Evolutionary conservation across 352 stramenopile genomes (phyloP).

Genomic region (Pythium dissimile): DNA sequence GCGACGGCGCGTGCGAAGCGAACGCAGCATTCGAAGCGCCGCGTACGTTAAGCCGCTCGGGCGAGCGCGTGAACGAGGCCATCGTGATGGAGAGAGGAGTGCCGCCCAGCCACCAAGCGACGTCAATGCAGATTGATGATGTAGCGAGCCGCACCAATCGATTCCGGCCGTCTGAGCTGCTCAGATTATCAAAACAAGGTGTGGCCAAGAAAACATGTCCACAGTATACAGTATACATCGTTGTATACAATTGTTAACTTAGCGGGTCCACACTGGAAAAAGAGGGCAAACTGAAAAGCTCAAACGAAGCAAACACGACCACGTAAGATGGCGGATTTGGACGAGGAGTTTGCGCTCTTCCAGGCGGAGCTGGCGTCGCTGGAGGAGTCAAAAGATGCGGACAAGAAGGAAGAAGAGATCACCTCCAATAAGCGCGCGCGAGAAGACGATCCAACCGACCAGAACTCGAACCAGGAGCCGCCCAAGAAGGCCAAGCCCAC

Average conservation of each 20-base stretch:
- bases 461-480: conserved; percentile 3
- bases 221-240: conserved; percentile 3
- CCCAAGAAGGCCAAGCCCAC: conserved; percentile 33
- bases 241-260: conserved; percentile 20
- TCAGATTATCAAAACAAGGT: conserved; percentile 17
- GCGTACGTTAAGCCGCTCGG: conserved; percentile 33
- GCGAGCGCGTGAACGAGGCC: conserved; percentile 11
- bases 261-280: not conserved
- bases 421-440: conserved; percentile 29
- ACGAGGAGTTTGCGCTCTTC: conserved; percentile 83
- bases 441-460: conserved; percentile 19
- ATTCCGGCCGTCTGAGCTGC: conserved; percentile 9
- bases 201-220: not conserved
- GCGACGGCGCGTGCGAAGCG: conserved; percentile 16
- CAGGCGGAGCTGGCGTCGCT: conserved; percentile 80
- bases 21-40: conserved; percentile 10
- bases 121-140: not conserved
- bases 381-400: conserved; percentile 31
- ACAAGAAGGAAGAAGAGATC: not conserved
- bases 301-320: too few species aligned
- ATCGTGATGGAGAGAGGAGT: not conserved
- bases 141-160: conserved; percentile 13
- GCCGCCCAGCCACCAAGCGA: conserved; percentile 5
- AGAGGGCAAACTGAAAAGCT: not conserved
- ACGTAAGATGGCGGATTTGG: conserved; percentile 54